Evolutionary conservation across 345 rosid genomes (phyloP), one percentile per base, ranked within the genome.

Genomic region (Murraya koenigii): DNA sequence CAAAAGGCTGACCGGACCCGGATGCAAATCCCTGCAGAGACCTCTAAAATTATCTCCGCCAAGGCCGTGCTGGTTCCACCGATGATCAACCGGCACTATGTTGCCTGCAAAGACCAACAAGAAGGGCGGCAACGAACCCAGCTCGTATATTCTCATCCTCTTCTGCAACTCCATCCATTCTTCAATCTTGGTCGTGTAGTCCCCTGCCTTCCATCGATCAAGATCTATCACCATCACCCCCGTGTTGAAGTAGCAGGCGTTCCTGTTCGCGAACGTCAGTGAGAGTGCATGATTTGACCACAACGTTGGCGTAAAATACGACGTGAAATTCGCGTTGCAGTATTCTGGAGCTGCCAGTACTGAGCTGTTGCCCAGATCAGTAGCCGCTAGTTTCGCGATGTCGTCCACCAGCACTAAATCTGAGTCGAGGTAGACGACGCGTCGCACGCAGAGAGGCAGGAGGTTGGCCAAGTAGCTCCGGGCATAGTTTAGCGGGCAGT

Each of bases 171-270:
- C 92, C 98, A 94, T 93, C 98, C 98, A 94, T 33, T 94, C 97
- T 72, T 94, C 98, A 23, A 93, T 91, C 82, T 84, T 90, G 15
- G 85, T 72, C 0, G 93, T 91, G 82, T 85, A 93, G 58, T 87
- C 94, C 20, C 95, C 97, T 2, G 38, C 80, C 6, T 95, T 87
- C 98, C 98, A 94, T 71, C 94, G 83, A 22, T 85, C 89, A 9
- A 94, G 95, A 80, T 94, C 97, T 80, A 93, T 91, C 41, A 91
- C 98, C 98, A 94, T 94, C 2, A 93, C 97, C 1, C 98, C 98
- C 15, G 96, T 90, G 81, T 93, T 93, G 74, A 91, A 93, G 82
- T 93, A 92, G 30, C 98, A 93, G 0, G 94, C 85, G 15, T 84
- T 85, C 15, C 88, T 80, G 76, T 88, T 88, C 3, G 90, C 85